Evolutionary conservation across 495 filamentous ascomycete genomes (phyloP).

Genomic region (Hypoxylon crocopeplum): DNA sequence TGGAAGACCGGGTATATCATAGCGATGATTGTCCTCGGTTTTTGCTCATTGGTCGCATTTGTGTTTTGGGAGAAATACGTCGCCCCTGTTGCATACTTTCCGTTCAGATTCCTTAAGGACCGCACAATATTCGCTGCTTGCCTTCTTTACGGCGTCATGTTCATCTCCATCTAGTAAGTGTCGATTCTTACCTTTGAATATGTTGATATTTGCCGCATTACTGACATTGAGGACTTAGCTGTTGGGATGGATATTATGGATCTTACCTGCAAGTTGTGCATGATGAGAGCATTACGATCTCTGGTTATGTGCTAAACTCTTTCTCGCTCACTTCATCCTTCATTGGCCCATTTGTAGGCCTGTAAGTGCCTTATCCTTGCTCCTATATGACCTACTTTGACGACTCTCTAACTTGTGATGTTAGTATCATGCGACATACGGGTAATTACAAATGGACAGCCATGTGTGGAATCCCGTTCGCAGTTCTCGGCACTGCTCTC

Average conservation of each 20-base stretch:
- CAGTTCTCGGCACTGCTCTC: slow-evolving; percentile 63
- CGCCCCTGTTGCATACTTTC: slow-evolving; percentile 61
- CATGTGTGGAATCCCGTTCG: slow-evolving; percentile 60
- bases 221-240: slow-evolving; percentile 45
- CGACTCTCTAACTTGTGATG: no score
- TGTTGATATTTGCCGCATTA: slow-evolving; percentile 69
- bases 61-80: slow-evolving; percentile 66
- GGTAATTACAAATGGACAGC: slow-evolving; percentile 62
- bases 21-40: slow-evolving; percentile 65
- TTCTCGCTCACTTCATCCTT: slow-evolving; percentile 73
- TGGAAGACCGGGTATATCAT: slow-evolving; percentile 51
- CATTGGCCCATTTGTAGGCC: slow-evolving; percentile 64
- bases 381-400: not conserved
- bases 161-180: slow-evolving; percentile 64
- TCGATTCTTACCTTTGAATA: slow-evolving; percentile 60
- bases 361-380: slow-evolving; percentile 49
- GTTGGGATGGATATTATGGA: slow-evolving; percentile 58
- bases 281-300: slow-evolving; percentile 61
- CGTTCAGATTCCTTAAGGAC: slow-evolving; percentile 61
- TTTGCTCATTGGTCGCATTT: slow-evolving; percentile 61
- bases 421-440: slow-evolving; percentile 27
- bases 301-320: slow-evolving; percentile 69
- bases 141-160: slow-evolving; percentile 64
- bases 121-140: slow-evolving; percentile 63
- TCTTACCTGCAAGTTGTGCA: slow-evolving; percentile 78